These are phyloP conservation scores for Monotropa hypopitys DNA, from an alignment of 179 eudicot species.

Conservation along the genomic window DNA sequence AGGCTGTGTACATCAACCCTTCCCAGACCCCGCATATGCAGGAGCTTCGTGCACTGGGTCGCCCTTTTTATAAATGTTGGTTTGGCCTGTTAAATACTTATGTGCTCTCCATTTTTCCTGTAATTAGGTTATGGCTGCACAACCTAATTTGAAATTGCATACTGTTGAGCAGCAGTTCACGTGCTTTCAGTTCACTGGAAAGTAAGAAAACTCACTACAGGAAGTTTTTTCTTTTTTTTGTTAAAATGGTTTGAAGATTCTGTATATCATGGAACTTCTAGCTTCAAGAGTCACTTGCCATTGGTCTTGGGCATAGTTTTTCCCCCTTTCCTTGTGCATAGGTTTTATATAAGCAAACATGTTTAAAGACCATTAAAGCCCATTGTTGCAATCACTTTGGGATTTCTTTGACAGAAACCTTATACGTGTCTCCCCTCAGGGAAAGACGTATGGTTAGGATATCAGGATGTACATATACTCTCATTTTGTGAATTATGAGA, in stretches of 20 bases:
- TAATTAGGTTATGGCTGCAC: conserved; percentile 44
- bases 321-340: neutral
- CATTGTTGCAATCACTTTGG: neutral
- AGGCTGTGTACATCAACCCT: too few species aligned
- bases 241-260: neutral
- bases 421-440: neutral
- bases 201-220: conserved; percentile 32
- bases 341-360: neutral
- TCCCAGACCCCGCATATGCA: too few species aligned
- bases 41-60: too few species aligned
- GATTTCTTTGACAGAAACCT: neutral
- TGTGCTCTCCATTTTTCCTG: conserved; percentile 1
- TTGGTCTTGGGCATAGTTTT: neutral
- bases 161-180: conserved; percentile 51
- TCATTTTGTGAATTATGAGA: neutral
- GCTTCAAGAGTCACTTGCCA: neutral
- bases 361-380: neutral
- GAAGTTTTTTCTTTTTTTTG: neutral
- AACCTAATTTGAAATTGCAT: conserved; percentile 41
- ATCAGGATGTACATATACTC: neutral
- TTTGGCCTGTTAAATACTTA: neutral
- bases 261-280: neutral
- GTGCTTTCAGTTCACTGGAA: conserved; percentile 50
- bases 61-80: too few species aligned
- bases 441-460: neutral